Percentiles rank a stretch among this genome's conserved stretches.
Conservation (phyloP, 1,284 basidiomycete species). For the Apiotrichum sp. region DNA sequence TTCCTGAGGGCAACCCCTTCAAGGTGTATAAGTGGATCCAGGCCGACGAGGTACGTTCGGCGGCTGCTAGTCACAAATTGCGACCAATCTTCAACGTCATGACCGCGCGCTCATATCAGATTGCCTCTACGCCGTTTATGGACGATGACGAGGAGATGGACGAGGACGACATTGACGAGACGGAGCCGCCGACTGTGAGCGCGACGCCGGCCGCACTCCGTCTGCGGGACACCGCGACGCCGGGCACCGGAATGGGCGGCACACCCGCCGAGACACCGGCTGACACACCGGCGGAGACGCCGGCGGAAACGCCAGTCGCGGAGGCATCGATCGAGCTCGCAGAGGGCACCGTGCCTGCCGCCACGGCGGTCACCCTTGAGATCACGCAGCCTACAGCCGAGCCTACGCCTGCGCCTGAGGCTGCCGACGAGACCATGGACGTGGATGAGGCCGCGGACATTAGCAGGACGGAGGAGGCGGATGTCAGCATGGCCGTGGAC, state of each 20-base stretch:
- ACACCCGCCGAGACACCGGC: constrained; percentile 4
- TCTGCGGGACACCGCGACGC: background rate
- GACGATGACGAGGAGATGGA: constrained; percentile 13
- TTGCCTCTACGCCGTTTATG: constrained; percentile 9
- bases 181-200: constrained; percentile 9
- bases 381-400: background rate
- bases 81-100: too few species aligned
- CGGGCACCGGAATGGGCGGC: background rate
- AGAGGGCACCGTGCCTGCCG: too few species aligned
- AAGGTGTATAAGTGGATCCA: constrained; percentile 23
- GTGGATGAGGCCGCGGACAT: background rate
- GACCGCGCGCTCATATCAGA: background rate
- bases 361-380: background rate
- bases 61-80: background rate
- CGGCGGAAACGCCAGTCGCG: background rate
- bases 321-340: too few species aligned
- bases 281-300: background rate
- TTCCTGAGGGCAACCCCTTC: constrained; percentile 31
- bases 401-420: background rate
- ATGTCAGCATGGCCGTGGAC: background rate
- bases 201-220: constrained; percentile 8
- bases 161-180: constrained; percentile 7
- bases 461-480: background rate
- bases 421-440: background rate
- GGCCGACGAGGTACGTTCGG: background rate